phyloP scores from a whole-genome alignment of 2,329 filamentous ascomycete species.

The Fusarium chaquense region DNA sequence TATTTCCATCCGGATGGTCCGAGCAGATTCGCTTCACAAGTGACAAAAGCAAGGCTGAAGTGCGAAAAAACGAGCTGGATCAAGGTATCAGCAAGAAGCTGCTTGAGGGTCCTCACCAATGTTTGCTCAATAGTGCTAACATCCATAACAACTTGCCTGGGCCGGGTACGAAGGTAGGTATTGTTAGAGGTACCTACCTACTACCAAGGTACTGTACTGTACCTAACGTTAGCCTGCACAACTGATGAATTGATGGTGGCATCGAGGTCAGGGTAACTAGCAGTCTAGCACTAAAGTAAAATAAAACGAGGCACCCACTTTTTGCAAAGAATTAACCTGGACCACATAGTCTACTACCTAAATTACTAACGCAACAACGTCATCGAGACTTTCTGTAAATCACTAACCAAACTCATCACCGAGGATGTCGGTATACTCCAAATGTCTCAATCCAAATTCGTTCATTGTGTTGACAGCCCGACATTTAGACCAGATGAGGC shows the following conservation, averaged over 20 bases:
- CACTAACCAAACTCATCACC: slow-evolving; percentile 1
- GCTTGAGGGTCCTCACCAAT: not conserved
- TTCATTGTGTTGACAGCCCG: slow-evolving; percentile 60
- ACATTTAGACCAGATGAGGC: slow-evolving; percentile 59
- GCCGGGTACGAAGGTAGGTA: too few relatives aligned
- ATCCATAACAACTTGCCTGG: not conserved
- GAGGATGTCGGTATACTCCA: not conserved
- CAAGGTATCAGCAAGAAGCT: not conserved
- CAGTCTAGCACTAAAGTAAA: not conserved
- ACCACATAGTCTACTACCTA: not conserved
- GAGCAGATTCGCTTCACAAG: not conserved
- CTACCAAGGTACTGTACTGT: too few relatives aligned
- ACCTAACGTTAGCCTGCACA: not conserved
- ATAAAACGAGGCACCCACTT: slow-evolving; percentile 32
- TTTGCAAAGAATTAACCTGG: slow-evolving; percentile 19
- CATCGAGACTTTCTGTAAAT: slow-evolving; percentile 29
- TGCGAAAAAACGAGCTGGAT: not conserved
- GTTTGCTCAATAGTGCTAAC: not conserved
- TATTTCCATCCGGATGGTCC: not conserved
- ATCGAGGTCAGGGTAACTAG: not conserved
- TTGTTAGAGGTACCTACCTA: not conserved
- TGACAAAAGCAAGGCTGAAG: not conserved
- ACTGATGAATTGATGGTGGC: slow-evolving; percentile 11
- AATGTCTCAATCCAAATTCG: slow-evolving; percentile 50
- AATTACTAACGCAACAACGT: slow-evolving; percentile 19